These are phyloP conservation scores for Penicillium samsonianum DNA, from an alignment of 495 filamentous ascomycete species.

Conservation along the genomic window DNA sequence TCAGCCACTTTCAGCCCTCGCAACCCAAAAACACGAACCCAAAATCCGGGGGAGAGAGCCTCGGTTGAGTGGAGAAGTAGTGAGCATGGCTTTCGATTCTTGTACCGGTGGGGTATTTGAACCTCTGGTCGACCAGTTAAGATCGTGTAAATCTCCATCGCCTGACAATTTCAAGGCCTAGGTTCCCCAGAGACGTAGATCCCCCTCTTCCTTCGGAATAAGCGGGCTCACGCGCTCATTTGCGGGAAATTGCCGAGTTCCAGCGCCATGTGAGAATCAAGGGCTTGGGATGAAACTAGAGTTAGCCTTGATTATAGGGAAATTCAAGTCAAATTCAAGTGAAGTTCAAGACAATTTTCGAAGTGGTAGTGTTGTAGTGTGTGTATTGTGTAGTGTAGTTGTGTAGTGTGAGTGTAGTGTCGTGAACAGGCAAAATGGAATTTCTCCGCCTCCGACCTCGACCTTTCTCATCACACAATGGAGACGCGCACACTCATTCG, in stretches of 20 bases:
- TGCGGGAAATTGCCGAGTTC: conserved; percentile 21
- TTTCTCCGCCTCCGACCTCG: neutral
- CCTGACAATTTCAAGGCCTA: neutral
- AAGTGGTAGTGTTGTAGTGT: no score
- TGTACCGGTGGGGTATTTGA: neutral
- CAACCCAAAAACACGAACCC: neutral
- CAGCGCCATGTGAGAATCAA: conserved; percentile 25
- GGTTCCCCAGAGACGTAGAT: no score
- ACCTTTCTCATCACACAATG: neutral
- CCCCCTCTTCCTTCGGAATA: neutral
- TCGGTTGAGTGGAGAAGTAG: conserved; percentile 9
- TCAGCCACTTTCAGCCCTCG: neutral
- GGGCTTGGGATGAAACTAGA: no score
- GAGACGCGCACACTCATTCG: conserved; percentile 16
- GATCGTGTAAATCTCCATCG: neutral
- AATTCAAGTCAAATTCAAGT: no score
- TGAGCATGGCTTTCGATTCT: neutral
- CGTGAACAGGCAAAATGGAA: neutral
- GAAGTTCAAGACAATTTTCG: no score
- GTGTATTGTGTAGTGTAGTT: no score
- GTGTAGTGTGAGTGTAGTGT: no score
- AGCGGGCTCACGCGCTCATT: neutral
- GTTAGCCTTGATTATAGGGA: no score
- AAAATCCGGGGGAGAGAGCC: conserved; percentile 7
- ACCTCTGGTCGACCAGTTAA: neutral